Evolutionary conservation across 305 asterid genomes (phyloP), one percentile per base, ranked within the genome.

Genomic region (Solanum chacoense): DNA sequence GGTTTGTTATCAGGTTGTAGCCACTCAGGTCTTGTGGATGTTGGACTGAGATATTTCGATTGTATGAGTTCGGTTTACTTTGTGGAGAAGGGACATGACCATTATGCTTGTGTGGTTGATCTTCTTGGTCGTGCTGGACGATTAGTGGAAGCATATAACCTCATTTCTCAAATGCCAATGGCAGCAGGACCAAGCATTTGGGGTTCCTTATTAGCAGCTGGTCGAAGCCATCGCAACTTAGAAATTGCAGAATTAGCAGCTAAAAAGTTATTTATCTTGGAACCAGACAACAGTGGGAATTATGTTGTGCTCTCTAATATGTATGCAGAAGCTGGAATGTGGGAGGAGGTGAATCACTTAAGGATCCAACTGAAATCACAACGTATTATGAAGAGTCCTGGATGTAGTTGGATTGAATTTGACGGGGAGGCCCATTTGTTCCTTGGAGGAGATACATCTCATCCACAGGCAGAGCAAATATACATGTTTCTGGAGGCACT

Each of bases 1-100:
- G 98, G 98, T 40, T 91, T 96, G 50, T 88, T 96, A 89, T 93
- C 95, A 95, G 94, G 95, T 36, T 96, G 99, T 59, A 96, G 95
- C 89, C 99, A 95, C 91, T 92, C 93, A 88, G 99, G 99, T 8
- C 87, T 93, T 85, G 91, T 95, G 37, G 90, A 92, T 8, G 88
- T 90, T 90, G 98, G 98, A 77, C 93, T 91, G 74, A 31, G 29
- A 34, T 84, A 94, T 69, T 94, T 94, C 75, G 92, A 95, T 88
- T 88, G 92, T 59, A 95, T 96, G 99, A 87, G 88, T 88, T 87
- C 89, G 4, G 72, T 59, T 31, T 93, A 94, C n/a, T 91, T 92
- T 11, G 79, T 96, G 75, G 35, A 71, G 22, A 97, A 95, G 2
- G 94, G 92, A 31, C 88, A 80, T 20, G 96, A 96, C 35, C 98